Evolutionary conservation across 140 eudicot genomes (phyloP).

Genomic region (Artemisia princeps): DNA sequence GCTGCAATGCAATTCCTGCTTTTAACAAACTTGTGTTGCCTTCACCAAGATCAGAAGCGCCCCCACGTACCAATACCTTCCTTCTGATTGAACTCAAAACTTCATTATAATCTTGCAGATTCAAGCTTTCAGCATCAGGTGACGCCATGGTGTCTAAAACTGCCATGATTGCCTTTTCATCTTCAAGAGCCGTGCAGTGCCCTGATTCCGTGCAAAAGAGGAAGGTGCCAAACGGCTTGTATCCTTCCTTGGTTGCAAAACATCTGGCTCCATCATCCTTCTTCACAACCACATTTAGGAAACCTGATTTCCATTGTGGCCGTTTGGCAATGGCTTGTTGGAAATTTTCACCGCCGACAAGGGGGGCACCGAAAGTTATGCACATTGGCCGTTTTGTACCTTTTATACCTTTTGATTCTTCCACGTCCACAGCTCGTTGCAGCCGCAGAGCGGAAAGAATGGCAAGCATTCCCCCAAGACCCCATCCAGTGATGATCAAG

Average conservation of each 20-base stretch:
- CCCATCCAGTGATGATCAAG: slow-evolving; percentile 25
- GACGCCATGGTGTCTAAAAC: slow-evolving; percentile 18
- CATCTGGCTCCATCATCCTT: slow-evolving; percentile 35
- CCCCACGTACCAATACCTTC: slow-evolving; percentile 30
- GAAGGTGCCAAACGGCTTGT: slow-evolving; percentile 41
- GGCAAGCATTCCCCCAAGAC: slow-evolving; percentile 22
- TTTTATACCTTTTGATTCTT: slow-evolving; percentile 15
- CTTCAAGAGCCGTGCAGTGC: slow-evolving; percentile 28
- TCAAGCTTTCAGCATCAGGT: not conserved
- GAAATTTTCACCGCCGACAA: slow-evolving; percentile 34
- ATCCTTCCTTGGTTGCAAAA: slow-evolving; percentile 17
- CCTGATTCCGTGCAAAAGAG: slow-evolving; percentile 38
- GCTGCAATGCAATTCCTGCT: slow-evolving; percentile 30
- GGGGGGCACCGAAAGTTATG: slow-evolving; percentile 46
- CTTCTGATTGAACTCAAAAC: slow-evolving; percentile 22
- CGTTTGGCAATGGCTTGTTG: slow-evolving; percentile 34
- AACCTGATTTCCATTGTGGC: slow-evolving; percentile 41
- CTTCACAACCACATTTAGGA: slow-evolving; percentile 33
- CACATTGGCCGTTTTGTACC: slow-evolving; percentile 27
- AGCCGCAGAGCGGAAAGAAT: slow-evolving; percentile 21
- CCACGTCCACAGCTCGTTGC: slow-evolving; percentile 13
- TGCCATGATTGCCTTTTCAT: slow-evolving; percentile 24
- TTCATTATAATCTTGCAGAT: slow-evolving; percentile 18
- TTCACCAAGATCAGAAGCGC: slow-evolving; percentile 13
- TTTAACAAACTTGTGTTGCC: slow-evolving; percentile 16